A percentile compares a stretch with the other conserved stretches of the same genome.
Evolutionary conservation across 331 rosid genomes (phyloP).

Genomic region (Saraca asoca): DNA sequence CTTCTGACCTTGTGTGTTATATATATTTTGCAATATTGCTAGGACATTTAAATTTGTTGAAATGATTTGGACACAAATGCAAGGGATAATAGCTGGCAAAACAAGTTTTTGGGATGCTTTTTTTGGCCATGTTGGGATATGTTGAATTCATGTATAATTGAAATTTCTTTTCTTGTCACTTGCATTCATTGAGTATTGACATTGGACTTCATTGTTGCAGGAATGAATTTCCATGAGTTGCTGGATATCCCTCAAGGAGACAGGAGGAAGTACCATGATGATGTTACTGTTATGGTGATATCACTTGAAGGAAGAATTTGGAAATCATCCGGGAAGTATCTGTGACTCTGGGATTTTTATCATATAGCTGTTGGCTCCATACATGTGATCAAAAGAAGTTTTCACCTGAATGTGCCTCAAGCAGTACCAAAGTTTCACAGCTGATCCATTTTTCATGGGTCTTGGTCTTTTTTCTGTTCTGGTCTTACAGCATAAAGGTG

Average conservation of each 20-base stretch:
- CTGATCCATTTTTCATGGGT: constrained; percentile 66
- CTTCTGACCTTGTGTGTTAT: constrained; percentile 28
- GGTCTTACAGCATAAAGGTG: constrained; percentile 46
- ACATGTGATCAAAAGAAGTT: constrained; percentile 39
- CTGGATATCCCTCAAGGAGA: constrained; percentile 95
- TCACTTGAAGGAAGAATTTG: constrained; percentile 99
- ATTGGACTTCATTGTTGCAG: constrained; percentile 46
- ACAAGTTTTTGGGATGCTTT: neutral
- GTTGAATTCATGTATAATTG: constrained; percentile 27
- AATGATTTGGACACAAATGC: no score
- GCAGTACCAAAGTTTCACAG: constrained; percentile 47
- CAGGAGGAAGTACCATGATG: constrained; percentile 91
- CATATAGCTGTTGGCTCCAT: constrained; percentile 37
- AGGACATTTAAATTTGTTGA: no score
- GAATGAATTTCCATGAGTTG: constrained; percentile 90
- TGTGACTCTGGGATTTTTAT: constrained; percentile 59
- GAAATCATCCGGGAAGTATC: constrained; percentile 96
- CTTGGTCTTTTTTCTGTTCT: constrained; percentile 35
- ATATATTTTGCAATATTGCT: constrained; percentile 16
- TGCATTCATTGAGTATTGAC: constrained; percentile 25
- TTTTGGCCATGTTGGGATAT: no score
- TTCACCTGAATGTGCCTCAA: constrained; percentile 42
- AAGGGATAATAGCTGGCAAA: no score
- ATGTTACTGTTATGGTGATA: constrained; percentile 90
- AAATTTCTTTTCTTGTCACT: neutral